A percentile compares a stretch with the other conserved stretches of the same genome.
phyloP scores from a whole-genome alignment of 2,329 filamentous ascomycete species.

The Fusarium hainanense region DNA sequence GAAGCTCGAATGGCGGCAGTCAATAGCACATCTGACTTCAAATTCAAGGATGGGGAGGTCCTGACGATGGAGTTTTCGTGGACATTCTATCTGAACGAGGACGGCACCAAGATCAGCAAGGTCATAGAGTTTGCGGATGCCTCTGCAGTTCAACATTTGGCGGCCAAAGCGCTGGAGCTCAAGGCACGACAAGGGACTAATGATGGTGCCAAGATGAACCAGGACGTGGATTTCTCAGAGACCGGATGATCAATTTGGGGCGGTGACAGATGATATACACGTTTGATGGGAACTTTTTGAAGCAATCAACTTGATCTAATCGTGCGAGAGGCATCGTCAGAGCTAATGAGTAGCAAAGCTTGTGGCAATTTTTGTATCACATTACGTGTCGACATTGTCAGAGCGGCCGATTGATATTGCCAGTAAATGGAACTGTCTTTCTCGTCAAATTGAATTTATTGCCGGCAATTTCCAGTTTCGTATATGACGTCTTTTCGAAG shows the following conservation, averaged over 20 bases:
- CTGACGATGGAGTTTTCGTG: constrained; percentile 14
- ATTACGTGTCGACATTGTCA: neutral
- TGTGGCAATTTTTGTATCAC: neutral
- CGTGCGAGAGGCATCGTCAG: no score
- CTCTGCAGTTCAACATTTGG: constrained; percentile 1
- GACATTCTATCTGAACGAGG: constrained; percentile 14
- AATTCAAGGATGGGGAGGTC: constrained; percentile 14
- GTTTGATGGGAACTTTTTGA: neutral
- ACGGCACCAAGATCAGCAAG: constrained; percentile 25
- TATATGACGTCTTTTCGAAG: neutral
- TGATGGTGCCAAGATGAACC: neutral
- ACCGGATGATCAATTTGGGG: neutral
- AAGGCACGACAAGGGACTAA: neutral
- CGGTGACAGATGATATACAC: neutral
- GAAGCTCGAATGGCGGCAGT: constrained; percentile 15
- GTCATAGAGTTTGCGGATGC: constrained; percentile 30
- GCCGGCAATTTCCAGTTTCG: neutral
- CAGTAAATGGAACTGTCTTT: no score
- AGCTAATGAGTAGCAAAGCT: neutral
- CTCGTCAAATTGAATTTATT: neutral
- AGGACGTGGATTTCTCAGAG: neutral
- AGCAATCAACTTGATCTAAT: neutral
- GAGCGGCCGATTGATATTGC: neutral
- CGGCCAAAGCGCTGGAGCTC: constrained; percentile 4
- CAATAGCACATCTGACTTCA: constrained; percentile 17